Evolutionary conservation across 2,329 filamentous ascomycete genomes (phyloP), one percentile per base, ranked within the genome.

Genomic region (Lecanicillium sp.): DNA sequence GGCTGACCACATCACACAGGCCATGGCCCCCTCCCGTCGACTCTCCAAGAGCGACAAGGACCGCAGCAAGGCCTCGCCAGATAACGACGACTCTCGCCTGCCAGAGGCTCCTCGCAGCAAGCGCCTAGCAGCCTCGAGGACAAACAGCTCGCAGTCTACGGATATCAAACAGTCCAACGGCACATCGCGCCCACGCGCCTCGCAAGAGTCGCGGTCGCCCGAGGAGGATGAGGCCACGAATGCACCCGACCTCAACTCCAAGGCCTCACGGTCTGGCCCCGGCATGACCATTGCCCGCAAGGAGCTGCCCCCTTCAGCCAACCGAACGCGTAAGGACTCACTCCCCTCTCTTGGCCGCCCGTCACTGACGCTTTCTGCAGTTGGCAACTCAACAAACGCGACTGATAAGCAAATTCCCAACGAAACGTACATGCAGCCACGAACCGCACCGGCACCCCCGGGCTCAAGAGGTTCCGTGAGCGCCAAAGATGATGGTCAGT

Each of bases 61-160:
- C 29, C 51, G 52, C 21, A 55, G 42, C 21, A 63, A 58, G 44
- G 43, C 60, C 1, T 61, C 65, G 11, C 54, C 62, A 1, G 53
- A 54, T 2, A 54, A 57, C 1, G 73, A 77, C 11, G 71, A 82
- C 23, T 90, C 90, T 67, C 88, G 84, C 65, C 67, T 93, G 36
- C 87, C 91, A 60, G 88, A 95, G 41, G 87, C 86, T 2, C 87
- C 89, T 1, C 86, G 83, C 64, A 78, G 73, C 58, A 79, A 77
- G 57, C 75, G 72, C 57, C 52, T 67, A 26, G 56, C 65, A 14
- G 66, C 65, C 48, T 64, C 70, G 3, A 67, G 72, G 47, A 70
- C 65, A 54, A 58, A 51, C 38, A 69, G 68, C 54, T 73, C 73
- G 1, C 68, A 73, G 48, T 68, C 66, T 9, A 61, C 73, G 1